phyloP scores from a whole-genome alignment of 352 stramenopile genomes.

The Phytophthora lateralis region DNA sequence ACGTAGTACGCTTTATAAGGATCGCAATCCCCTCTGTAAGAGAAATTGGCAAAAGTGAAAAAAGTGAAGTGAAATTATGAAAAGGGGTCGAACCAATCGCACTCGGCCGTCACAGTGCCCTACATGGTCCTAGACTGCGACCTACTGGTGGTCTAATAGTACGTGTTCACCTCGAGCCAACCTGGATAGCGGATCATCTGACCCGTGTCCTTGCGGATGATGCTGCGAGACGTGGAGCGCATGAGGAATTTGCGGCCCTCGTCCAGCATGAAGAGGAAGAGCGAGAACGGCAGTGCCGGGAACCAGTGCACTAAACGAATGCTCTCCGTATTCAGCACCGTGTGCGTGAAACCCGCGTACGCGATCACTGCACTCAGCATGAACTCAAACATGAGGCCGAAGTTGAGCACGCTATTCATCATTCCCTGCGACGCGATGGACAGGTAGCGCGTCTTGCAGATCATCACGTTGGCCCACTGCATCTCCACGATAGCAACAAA shows the following conservation, averaged over 20 bases:
- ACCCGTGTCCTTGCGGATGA: slow-evolving; percentile 78
- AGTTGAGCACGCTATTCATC: slow-evolving; percentile 92
- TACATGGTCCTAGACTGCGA: slow-evolving; percentile 7
- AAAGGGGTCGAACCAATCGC: slow-evolving; percentile 10
- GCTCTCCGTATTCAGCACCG: slow-evolving; percentile 83
- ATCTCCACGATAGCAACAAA: slow-evolving; percentile 89
- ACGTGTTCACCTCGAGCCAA: slow-evolving; percentile 91
- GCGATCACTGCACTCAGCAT: slow-evolving; percentile 84
- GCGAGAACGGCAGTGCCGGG: slow-evolving; percentile 86
- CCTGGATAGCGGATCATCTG: slow-evolving; percentile 84
- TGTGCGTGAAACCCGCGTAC: slow-evolving; percentile 87
- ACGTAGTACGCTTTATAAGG: slow-evolving; percentile 18
- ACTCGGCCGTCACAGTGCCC: neutral
- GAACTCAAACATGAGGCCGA: slow-evolving; percentile 93
- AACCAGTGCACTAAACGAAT: slow-evolving; percentile 93
- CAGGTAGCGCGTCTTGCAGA: slow-evolving; percentile 94
- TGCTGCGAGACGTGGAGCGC: slow-evolving; percentile 74
- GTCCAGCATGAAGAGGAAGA: slow-evolving; percentile 91
- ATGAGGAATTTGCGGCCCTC: slow-evolving; percentile 92
- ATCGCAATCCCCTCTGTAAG: slow-evolving; percentile 10
- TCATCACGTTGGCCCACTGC: slow-evolving; percentile 92
- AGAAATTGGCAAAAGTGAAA: neutral
- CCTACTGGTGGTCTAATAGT: slow-evolving; percentile 71
- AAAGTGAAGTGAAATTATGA: slow-evolving; percentile 18
- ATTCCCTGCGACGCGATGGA: slow-evolving; percentile 92